phyloP scores from a whole-genome alignment of 169 alveolate genomes.

The Plasmodium blacklocki region DNA sequence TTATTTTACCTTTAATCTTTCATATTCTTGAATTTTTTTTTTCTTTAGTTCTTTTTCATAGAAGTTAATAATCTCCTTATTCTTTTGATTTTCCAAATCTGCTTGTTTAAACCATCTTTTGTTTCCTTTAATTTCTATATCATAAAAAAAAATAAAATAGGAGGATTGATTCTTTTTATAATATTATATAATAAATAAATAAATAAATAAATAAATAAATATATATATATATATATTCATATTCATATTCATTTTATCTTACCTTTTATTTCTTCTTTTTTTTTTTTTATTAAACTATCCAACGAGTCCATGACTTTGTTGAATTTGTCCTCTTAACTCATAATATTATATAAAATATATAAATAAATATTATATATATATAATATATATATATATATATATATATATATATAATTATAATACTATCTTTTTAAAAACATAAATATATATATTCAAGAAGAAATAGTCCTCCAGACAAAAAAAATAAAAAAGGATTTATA shows the following conservation, averaged over 20 bases:
- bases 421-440: no score
- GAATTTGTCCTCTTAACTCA: conserved; percentile 24
- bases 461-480: no score
- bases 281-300: conserved; percentile 60
- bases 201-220: background rate
- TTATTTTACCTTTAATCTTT: conserved; percentile 62
- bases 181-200: background rate
- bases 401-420: no score
- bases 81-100: conserved; percentile 67
- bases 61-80: conserved; percentile 36
- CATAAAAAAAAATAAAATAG: background rate
- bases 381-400: no score
- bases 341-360: conserved; percentile 17
- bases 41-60: conserved; percentile 69
- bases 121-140: conserved; percentile 67
- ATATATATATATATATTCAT: background rate
- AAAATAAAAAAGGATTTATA: no score
- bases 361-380: no score
- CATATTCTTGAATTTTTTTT: conserved; percentile 69
- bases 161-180: background rate
- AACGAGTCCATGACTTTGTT: conserved; percentile 59
- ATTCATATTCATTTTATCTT: background rate
- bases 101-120: conserved; percentile 74
- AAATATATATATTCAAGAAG: no score
- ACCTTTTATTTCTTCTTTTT: conserved; percentile 76